Evolutionary conservation across 768 basidiomycete genomes (phyloP).

Genomic region (Mycena galericulata): DNA sequence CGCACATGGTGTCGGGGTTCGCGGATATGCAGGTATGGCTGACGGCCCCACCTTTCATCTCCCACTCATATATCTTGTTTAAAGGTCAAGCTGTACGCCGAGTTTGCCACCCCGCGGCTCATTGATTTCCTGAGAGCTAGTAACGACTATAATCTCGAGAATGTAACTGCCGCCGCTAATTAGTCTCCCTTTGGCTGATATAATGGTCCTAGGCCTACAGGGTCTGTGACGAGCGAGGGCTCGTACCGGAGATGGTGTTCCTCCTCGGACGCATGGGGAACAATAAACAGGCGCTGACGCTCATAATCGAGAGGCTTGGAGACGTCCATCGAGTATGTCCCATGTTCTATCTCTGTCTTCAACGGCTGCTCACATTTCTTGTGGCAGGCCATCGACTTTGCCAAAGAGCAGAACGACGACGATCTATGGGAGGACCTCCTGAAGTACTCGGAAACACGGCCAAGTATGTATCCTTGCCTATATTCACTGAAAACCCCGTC

Average conservation of each 20-base stretch:
- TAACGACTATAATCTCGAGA: constrained; percentile 91
- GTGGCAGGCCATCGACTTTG: constrained; percentile 93
- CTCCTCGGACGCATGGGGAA: constrained; percentile 97
- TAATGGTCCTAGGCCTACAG: constrained; percentile 74
- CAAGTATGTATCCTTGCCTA: constrained; percentile 61
- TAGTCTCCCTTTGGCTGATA: constrained; percentile 12
- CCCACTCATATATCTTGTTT: background rate
- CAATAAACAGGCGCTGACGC: constrained; percentile 91
- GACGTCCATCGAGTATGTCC: constrained; percentile 86
- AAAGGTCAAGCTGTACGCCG: constrained; percentile 91
- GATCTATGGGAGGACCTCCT: constrained; percentile 98
- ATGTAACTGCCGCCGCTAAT: constrained; percentile 53
- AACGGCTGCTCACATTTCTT: background rate
- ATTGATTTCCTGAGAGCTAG: constrained; percentile 94
- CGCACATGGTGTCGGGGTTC: constrained; percentile 82
- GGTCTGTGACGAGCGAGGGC: constrained; percentile 85
- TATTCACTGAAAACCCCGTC: background rate
- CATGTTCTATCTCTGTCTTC: background rate
- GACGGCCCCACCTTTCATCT: background rate
- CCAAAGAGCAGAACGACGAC: constrained; percentile 95
- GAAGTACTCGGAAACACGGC: constrained; percentile 93
- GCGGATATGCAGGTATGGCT: constrained; percentile 83
- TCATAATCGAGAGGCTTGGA: constrained; percentile 95
- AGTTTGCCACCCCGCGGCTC: constrained; percentile 80
- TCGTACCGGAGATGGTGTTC: constrained; percentile 98